Conservation (phyloP, 345 rosid species). For the Euphorbia pulcherrima region DNA sequence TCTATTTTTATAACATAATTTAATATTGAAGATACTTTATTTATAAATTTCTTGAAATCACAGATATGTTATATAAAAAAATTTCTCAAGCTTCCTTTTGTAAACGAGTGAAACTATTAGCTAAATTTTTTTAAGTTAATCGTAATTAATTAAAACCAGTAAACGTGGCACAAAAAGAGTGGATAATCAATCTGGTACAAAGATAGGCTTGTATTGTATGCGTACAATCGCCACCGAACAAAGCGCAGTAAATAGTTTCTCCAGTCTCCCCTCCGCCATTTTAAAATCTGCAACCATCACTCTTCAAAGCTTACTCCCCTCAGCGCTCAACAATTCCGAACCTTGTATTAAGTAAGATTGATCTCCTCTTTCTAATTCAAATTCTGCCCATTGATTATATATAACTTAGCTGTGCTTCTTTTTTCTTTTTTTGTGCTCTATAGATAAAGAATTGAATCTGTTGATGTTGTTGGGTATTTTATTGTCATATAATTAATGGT, state of each 20-base stretch:
- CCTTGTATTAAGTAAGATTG: constrained; percentile 1
- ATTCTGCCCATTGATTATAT: neutral
- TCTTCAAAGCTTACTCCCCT: neutral
- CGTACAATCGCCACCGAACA: neutral
- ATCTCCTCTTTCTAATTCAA: neutral
- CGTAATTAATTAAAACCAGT: neutral
- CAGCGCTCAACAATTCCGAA: neutral
- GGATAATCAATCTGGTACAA: neutral
- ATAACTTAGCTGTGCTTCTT: neutral
- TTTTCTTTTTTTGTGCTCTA: neutral
- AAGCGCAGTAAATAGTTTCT: neutral
- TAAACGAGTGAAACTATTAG: too few species aligned
- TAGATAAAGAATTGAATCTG: too few species aligned
- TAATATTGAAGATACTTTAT: too few species aligned
- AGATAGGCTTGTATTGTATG: neutral
- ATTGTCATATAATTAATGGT: too few species aligned
- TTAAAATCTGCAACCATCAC: neutral
- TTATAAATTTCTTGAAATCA: too few species aligned
- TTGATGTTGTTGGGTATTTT: too few species aligned
- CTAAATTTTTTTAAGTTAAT: too few species aligned
- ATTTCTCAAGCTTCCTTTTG: too few species aligned
- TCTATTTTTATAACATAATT: too few species aligned
- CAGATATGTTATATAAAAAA: too few species aligned
- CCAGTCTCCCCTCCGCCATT: constrained; percentile 1
- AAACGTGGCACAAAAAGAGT: neutral